Evolutionary conservation across 148 eudicot species (phyloP).

Genomic region (Cornus controversa): DNA sequence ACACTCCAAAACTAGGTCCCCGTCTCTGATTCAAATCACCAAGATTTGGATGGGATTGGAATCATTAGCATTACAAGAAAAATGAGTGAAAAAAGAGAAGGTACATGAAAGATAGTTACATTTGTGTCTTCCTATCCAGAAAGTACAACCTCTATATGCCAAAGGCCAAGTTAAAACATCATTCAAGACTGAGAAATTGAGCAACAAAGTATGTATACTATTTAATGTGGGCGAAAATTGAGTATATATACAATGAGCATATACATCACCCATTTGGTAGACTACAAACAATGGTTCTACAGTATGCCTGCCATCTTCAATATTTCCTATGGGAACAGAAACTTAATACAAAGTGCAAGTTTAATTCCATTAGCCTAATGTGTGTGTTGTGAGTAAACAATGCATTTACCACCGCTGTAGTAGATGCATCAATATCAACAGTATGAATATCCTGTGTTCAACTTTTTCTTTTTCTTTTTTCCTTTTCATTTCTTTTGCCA

Average conservation of each 20-base stretch:
- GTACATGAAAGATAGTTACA: background rate
- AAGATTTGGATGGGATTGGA: too few relatives aligned
- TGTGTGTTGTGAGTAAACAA: background rate
- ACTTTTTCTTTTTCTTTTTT: background rate
- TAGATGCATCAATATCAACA: background rate
- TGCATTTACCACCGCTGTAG: background rate
- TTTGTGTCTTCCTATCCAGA: background rate
- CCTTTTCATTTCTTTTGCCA: background rate
- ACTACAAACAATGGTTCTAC: background rate
- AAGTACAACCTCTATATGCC: background rate
- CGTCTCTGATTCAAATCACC: too few relatives aligned
- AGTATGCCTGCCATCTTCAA: background rate
- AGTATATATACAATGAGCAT: background rate
- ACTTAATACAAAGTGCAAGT: background rate
- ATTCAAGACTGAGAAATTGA: background rate
- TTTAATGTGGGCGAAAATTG: background rate
- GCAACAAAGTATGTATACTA: background rate
- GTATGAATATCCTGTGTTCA: background rate
- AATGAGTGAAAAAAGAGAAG: background rate
- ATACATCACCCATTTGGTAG: background rate
- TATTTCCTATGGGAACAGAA: background rate
- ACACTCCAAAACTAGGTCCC: too few relatives aligned
- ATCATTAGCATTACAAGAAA: background rate
- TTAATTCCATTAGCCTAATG: background rate
- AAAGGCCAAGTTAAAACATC: background rate